phyloP scores from a whole-genome alignment of 345 rosid genomes.

The Populus davidiana region DNA sequence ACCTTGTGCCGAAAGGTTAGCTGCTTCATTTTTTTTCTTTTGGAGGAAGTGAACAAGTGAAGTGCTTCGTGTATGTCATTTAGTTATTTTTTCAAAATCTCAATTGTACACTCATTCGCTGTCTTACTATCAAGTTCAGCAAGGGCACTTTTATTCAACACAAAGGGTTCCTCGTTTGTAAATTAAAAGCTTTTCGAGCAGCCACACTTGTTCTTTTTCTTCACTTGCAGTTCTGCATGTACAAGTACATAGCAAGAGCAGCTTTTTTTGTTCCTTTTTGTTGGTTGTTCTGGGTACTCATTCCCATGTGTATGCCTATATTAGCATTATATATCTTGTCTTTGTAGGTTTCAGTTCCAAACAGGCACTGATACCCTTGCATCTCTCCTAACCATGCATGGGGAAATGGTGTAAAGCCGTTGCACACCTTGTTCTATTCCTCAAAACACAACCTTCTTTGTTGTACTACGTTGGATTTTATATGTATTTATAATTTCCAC shows the following conservation, averaged over 20 bases:
- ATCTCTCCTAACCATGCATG: not conserved
- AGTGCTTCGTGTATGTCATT: not conserved
- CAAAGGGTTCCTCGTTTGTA: not conserved
- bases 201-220: not conserved
- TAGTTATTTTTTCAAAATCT: not conserved
- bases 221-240: not conserved
- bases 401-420: not conserved
- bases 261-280: not conserved
- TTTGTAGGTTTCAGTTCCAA: conserved; percentile 6
- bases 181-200: not conserved
- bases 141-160: not conserved
- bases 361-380: conserved; percentile 2
- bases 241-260: not conserved
- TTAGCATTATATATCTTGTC: not conserved
- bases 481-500: not conserved
- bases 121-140: not conserved
- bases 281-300: not conserved
- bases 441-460: not conserved
- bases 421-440: conserved; percentile 2
- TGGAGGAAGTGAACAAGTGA: not conserved
- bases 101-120: not conserved
- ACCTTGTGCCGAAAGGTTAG: conserved; percentile 67
- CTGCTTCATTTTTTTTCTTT: conserved; percentile 2
- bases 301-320: not conserved
- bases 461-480: conserved; percentile 4